Evolutionary conservation across 306 rosid genomes (phyloP).

Genomic region (Inga leiocalycina): DNA sequence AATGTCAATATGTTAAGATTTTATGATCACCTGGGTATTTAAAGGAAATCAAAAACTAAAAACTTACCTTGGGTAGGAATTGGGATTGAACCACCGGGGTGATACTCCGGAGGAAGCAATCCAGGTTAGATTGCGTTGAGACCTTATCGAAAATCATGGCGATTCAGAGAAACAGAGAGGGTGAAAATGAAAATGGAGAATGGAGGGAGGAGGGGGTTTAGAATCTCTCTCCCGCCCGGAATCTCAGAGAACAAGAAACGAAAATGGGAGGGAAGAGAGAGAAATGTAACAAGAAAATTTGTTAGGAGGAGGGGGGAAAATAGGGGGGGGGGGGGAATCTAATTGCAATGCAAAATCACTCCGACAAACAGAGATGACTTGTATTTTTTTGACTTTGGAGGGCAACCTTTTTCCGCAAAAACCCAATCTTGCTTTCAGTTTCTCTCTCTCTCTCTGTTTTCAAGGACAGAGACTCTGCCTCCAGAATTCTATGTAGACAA

Average conservation of each 20-base stretch:
- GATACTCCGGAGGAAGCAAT: slow-evolving; percentile 72
- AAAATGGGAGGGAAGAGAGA: slow-evolving; percentile 14
- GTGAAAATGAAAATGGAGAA: slow-evolving; percentile 14
- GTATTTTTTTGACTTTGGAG: slow-evolving; percentile 46
- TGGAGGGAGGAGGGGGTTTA: slow-evolving; percentile 34
- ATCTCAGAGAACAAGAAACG: slow-evolving; percentile 24
- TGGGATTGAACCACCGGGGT: slow-evolving; percentile 79
- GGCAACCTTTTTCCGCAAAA: slow-evolving; percentile 48
- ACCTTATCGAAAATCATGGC: slow-evolving; percentile 54
- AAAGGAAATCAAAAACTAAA: background rate
- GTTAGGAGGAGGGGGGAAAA: slow-evolving; percentile 36
- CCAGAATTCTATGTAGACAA: background rate
- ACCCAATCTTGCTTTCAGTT: slow-evolving; percentile 34
- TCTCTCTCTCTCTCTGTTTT: slow-evolving; percentile 25
- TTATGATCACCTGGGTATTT: background rate
- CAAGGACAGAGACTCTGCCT: slow-evolving; percentile 41
- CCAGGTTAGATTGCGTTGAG: slow-evolving; percentile 79
- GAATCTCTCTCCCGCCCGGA: slow-evolving; percentile 74
- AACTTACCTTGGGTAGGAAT: slow-evolving; percentile 70
- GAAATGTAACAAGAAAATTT: slow-evolving; percentile 39
- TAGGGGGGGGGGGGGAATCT: slow-evolving; percentile 18
- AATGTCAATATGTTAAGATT: background rate
- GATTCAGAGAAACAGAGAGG: background rate
- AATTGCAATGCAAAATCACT: slow-evolving; percentile 35
- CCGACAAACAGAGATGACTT: slow-evolving; percentile 40